Conservation (phyloP, 768 basidiomycete species). For the Lactifluus subvellereus region DNA sequence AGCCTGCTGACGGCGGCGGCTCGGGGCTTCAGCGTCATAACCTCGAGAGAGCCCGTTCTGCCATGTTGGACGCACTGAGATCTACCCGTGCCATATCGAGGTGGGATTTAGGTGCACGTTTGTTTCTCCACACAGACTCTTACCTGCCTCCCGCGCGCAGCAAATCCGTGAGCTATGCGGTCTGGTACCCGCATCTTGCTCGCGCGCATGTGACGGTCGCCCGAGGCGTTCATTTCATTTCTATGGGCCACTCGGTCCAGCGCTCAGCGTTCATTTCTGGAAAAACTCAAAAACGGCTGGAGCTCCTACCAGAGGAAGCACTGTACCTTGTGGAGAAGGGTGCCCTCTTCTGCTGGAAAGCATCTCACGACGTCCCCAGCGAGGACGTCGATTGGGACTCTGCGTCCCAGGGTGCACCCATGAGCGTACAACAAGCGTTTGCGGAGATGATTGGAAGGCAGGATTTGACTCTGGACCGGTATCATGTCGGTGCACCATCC, state of each 20-base stretch:
- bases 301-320: conserved; percentile 91
- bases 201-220: conserved; percentile 64
- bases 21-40: conserved; percentile 77
- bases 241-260: conserved; percentile 75
- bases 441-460: conserved; percentile 77
- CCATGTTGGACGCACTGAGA: conserved; percentile 81
- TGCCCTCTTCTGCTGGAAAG: conserved; percentile 77
- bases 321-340: conserved; percentile 92
- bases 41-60: conserved; percentile 70
- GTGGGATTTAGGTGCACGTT: conserved; percentile 36
- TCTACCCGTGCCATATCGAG: conserved; percentile 70
- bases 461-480: conserved; percentile 74
- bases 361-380: conserved; percentile 28
- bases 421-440: conserved; percentile 90
- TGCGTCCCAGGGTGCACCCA: conserved; percentile 54
- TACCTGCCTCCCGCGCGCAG: conserved; percentile 33
- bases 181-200: conserved; percentile 66
- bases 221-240: conserved; percentile 77
- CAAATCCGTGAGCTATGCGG: conserved; percentile 72
- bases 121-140: not conserved
- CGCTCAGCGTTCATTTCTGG: conserved; percentile 34
- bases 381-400: conserved; percentile 36
- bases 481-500: conserved; percentile 55
- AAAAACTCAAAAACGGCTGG: conserved; percentile 59
- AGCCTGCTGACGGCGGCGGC: conserved; percentile 61